These are phyloP conservation scores for Zygotorulaspora florentina DNA, from an alignment of 805 yeast species.

Conservation along the genomic window DNA sequence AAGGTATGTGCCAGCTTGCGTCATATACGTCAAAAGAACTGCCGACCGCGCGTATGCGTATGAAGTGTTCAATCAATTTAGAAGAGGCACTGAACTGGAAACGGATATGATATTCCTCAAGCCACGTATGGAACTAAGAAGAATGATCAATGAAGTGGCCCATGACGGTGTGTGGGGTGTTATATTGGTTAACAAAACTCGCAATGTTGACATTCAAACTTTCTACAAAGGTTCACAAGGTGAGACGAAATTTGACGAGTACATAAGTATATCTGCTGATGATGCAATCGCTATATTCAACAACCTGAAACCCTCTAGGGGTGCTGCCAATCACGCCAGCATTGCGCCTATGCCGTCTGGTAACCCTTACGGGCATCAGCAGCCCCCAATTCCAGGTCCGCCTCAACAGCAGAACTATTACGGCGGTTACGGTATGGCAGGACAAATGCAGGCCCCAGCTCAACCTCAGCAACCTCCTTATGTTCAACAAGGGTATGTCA, in stretches of 20 bases:
- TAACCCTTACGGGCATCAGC: constrained; percentile 14
- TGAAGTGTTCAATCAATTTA: constrained; percentile 41
- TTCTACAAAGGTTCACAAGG: constrained; percentile 68
- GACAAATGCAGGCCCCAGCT: constrained; percentile 18
- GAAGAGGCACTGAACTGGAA: constrained; percentile 37
- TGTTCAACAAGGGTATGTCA: constrained; percentile 11
- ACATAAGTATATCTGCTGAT: constrained; percentile 59
- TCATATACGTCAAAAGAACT: constrained; percentile 44
- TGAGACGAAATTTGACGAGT: constrained; percentile 79
- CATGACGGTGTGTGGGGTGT: constrained; percentile 74
- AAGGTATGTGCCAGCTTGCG: constrained; percentile 41
- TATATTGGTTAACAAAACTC: constrained; percentile 53
- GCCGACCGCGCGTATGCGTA: constrained; percentile 43
- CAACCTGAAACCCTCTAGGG: constrained; percentile 27
- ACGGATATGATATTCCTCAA: constrained; percentile 42
- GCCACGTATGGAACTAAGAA: constrained; percentile 41
- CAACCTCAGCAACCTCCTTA: constrained; percentile 19
- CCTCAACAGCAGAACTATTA: constrained; percentile 22
- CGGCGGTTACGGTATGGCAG: constrained; percentile 18
- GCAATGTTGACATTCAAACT: constrained; percentile 62
- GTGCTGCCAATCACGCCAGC: constrained; percentile 9
- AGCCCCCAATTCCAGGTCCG: constrained; percentile 17
- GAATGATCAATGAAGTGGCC: constrained; percentile 69
- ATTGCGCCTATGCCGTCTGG: constrained; percentile 14
- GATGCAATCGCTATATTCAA: constrained; percentile 51